These are phyloP conservation scores for Basidiobolus heterosporus DNA, from an alignment of 371 early-diverging fungal genomes.

Conservation along the genomic window DNA sequence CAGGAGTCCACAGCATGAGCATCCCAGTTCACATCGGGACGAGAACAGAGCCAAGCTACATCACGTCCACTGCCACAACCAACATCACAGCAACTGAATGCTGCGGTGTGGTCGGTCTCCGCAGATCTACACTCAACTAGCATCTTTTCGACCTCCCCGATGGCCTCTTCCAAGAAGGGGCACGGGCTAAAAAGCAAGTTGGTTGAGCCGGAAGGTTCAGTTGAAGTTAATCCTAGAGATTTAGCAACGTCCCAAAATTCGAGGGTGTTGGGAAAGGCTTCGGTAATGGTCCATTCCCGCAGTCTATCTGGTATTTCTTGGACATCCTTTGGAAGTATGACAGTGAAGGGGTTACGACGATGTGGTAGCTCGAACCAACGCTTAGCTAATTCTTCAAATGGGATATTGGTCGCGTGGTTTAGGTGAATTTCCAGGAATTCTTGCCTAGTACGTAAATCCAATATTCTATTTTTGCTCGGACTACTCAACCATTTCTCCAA, in stretches of 20 bases:
- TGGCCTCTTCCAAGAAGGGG: constrained; percentile 11
- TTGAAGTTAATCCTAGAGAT: background rate
- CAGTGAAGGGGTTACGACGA: constrained; percentile 19
- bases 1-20: constrained; percentile 18
- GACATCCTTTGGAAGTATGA: constrained; percentile 12
- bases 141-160: background rate
- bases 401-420: constrained; percentile 19
- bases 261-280: constrained; percentile 15
- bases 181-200: constrained; percentile 13
- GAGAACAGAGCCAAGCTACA: constrained; percentile 16
- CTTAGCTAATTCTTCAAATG: constrained; percentile 10
- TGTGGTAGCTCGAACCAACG: constrained; percentile 22
- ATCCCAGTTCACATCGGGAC: constrained; percentile 11
- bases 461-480: no score
- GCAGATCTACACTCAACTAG: background rate
- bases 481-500: no score
- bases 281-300: constrained; percentile 18
- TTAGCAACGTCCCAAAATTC: constrained; percentile 2
- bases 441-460: background rate
- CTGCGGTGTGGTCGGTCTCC: background rate
- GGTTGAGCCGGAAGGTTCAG: background rate
- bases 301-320: constrained; percentile 11
- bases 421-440: background rate
- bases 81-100: constrained; percentile 16
- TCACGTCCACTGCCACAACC: constrained; percentile 30